Base-by-base conservation (phyloP, 371 early-diverging fungal genomes). In the Blyttiomyces sp. region DNA sequence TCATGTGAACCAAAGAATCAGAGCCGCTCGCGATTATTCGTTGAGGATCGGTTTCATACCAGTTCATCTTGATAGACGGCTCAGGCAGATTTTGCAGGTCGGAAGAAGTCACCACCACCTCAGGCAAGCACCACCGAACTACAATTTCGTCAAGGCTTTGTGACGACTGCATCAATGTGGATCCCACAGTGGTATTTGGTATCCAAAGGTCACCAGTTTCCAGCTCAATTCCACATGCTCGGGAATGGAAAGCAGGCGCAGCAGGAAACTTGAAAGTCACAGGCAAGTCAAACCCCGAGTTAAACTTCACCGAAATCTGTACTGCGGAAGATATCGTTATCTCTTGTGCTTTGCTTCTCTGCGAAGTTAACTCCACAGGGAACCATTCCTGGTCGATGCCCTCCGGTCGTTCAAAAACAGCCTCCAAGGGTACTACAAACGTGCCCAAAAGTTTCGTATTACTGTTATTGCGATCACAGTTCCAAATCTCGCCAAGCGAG, bases 401-500 rank as follows among this genome's bases (percentile, higher is more conserved):
- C 9, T 54, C 4, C 26, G 58, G 57, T 24, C 64, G 49, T 21
- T 43, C 32, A n/a, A 70, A 17, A 3, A 68, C 21, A 34, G 30
- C 57, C 17, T 32, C 27, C n/a, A 73, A 30, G 7, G 74, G 70
- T 16, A 73, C 60, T 7, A n/a, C n/a, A 44, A 73, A 73, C 2
- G 53, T 57, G 4, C 74, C 74, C 3, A 70, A 54, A 6, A 68
- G 43, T 3, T 44, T 73, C 70, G 17, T 51, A 55, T 31, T 27
- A 49, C 23, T 45, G 24, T 19, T 56, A 17, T 42, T 51, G 33
- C 27, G 31, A 5, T 11, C 33, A 24, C 43, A 49, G 36, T 66
- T 64, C 74, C 74, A 70, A 21, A 73, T 49, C 46, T 68, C 64
- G 4, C 70, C 74, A 13, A 57, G 30, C 2, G 61, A 57, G 16